phyloP scores from a whole-genome alignment of 306 rosid species.

The Gillenia trifoliata region DNA sequence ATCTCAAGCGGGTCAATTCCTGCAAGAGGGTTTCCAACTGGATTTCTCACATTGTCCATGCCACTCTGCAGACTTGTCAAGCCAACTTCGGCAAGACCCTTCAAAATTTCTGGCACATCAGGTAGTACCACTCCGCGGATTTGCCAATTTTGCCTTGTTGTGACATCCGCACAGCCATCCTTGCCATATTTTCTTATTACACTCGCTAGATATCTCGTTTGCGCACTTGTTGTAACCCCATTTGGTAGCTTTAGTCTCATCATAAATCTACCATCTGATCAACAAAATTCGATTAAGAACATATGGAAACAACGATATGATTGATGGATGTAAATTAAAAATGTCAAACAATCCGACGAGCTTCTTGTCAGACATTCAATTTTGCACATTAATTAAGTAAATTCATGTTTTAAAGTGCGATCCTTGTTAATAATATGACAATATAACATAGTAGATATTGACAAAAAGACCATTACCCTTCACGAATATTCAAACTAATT shows the following conservation, averaged over 20 bases:
- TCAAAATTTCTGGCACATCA: slow-evolving; percentile 82
- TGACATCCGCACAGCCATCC: slow-evolving; percentile 95
- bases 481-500: neutral
- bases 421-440: neutral
- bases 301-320: neutral
- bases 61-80: slow-evolving; percentile 95
- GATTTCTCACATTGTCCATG: slow-evolving; percentile 97
- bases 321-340: neutral
- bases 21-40: slow-evolving; percentile 94
- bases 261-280: slow-evolving; percentile 94
- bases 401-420: neutral
- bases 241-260: slow-evolving; percentile 96
- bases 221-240: slow-evolving; percentile 85
- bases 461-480: neutral
- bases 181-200: slow-evolving; percentile 80
- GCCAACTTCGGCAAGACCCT: slow-evolving; percentile 79
- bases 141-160: slow-evolving; percentile 97
- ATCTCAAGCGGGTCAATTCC: slow-evolving; percentile 85
- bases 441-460: neutral
- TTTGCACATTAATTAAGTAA: neutral
- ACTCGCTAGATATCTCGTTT: slow-evolving; percentile 70
- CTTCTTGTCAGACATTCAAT: neutral
- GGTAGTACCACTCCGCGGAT: slow-evolving; percentile 77
- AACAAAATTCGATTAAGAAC: slow-evolving; percentile 1
- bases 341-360: neutral